Percentiles rank a stretch among this genome's conserved stretches.
phyloP scores from a whole-genome alignment of 306 rosid genomes.

The Trichosanthes cucumerina region DNA sequence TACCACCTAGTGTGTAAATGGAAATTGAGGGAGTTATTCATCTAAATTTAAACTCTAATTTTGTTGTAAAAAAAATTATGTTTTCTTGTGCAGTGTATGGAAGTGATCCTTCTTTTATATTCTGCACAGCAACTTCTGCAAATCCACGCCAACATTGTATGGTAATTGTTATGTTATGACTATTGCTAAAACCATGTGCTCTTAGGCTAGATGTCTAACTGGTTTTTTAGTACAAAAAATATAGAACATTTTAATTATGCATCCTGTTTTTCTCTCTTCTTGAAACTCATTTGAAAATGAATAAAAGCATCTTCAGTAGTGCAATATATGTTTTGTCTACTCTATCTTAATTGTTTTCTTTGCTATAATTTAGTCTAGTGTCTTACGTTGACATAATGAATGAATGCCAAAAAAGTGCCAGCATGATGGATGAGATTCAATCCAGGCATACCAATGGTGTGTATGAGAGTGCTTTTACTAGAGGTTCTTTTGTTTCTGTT shows the following conservation, averaged over 20 bases:
- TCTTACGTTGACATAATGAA: background rate
- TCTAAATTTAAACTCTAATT: background rate
- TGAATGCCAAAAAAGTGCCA: background rate
- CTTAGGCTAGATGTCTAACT: background rate
- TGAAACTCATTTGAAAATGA: background rate
- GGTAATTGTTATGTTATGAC: conserved; percentile 39
- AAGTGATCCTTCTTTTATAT: conserved; percentile 78
- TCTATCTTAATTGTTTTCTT: background rate
- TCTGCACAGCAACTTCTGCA: conserved; percentile 91
- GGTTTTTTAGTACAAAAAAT: background rate
- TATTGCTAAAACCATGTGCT: background rate
- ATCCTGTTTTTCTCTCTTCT: background rate
- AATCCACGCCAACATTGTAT: conserved; percentile 80
- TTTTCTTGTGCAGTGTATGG: conserved; percentile 63
- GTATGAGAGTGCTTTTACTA: background rate
- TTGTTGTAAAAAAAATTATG: background rate
- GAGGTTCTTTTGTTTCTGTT: background rate
- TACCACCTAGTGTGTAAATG: conserved; percentile 2
- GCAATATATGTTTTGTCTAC: background rate
- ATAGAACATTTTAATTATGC: background rate
- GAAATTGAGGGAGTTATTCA: conserved; percentile 16
- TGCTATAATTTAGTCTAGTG: background rate
- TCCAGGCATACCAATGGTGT: background rate
- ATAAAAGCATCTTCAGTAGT: background rate
- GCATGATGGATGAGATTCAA: background rate